phyloP scores from a whole-genome alignment of 2,329 filamentous ascomycete genomes.

The Hirsutella minnesotensis region DNA sequence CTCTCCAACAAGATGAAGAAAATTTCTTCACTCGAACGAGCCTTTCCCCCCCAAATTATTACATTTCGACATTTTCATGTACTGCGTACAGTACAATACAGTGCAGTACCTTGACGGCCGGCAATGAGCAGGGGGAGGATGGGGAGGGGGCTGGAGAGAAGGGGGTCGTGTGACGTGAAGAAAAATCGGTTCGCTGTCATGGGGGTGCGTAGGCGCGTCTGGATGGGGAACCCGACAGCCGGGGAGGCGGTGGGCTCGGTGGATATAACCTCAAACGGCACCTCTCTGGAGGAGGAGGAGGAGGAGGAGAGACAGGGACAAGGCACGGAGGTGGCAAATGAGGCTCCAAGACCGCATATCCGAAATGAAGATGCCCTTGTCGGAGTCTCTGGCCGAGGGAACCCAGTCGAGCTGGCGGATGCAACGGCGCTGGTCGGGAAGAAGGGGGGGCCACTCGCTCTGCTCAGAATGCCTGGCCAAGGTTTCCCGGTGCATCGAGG shows the following conservation, averaged over 20 bases:
- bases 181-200: background rate
- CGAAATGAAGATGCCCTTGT: background rate
- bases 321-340: background rate
- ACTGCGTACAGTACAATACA: too few relatives aligned
- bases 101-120: too few relatives aligned
- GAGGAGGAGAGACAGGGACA: background rate
- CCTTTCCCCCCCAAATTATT: too few relatives aligned
- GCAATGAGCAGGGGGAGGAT: too few relatives aligned
- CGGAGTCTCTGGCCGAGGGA: background rate
- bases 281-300: background rate
- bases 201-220: background rate
- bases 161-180: background rate
- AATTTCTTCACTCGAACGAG: too few relatives aligned
- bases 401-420: background rate
- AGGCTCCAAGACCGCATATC: background rate
- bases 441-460: too few relatives aligned
- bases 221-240: slow-evolving; percentile 1
- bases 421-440: too few relatives aligned
- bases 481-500: too few relatives aligned
- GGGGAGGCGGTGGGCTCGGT: background rate
- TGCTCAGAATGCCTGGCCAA: too few relatives aligned
- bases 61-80: too few relatives aligned
- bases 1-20: too few relatives aligned
- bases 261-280: background rate
- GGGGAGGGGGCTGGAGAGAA: background rate